phyloP scores from a whole-genome alignment of 768 basidiomycete species.

The Solioccasus polychromus region DNA sequence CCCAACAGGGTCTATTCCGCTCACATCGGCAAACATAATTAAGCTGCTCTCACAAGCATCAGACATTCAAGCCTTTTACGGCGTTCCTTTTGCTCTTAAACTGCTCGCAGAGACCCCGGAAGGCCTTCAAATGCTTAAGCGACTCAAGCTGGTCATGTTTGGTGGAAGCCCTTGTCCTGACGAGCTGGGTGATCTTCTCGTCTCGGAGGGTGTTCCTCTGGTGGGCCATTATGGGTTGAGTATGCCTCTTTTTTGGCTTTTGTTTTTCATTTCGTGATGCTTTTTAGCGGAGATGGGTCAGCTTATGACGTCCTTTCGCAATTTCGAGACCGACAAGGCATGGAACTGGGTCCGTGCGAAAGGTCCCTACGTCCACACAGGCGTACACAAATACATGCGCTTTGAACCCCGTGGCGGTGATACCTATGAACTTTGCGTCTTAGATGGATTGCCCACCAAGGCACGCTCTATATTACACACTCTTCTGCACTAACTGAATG shows the following conservation, averaged over 20 bases:
- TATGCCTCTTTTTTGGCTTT: conserved; percentile 31
- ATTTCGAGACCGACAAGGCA: conserved; percentile 47
- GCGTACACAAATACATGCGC: conserved; percentile 34
- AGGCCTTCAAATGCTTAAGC: conserved; percentile 39
- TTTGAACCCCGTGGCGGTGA: conserved; percentile 42
- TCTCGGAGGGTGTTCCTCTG: conserved; percentile 46
- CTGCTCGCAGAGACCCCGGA: conserved; percentile 47
- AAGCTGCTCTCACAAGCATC: conserved; percentile 35
- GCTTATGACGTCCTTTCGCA: conserved; percentile 46
- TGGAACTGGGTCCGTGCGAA: conserved; percentile 54
- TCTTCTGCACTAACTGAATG: not conserved
- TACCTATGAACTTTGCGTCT: conserved; percentile 47
- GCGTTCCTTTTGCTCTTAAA: conserved; percentile 40
- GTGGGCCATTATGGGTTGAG: conserved; percentile 48
- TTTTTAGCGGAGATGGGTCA: conserved; percentile 32
- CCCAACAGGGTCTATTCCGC: conserved; percentile 38
- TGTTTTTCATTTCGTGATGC: no score
- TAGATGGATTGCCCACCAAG: conserved; percentile 52
- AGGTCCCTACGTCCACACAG: conserved; percentile 16
- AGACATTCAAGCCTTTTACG: conserved; percentile 31
- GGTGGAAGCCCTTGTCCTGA: conserved; percentile 54
- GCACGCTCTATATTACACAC: conserved; percentile 24
- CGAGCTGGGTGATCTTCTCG: conserved; percentile 50
- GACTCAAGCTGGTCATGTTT: conserved; percentile 48
- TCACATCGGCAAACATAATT: conserved; percentile 45